Conservation (phyloP, 1,139 yeast genomes). For the Suhomyces kunorum region DNA sequence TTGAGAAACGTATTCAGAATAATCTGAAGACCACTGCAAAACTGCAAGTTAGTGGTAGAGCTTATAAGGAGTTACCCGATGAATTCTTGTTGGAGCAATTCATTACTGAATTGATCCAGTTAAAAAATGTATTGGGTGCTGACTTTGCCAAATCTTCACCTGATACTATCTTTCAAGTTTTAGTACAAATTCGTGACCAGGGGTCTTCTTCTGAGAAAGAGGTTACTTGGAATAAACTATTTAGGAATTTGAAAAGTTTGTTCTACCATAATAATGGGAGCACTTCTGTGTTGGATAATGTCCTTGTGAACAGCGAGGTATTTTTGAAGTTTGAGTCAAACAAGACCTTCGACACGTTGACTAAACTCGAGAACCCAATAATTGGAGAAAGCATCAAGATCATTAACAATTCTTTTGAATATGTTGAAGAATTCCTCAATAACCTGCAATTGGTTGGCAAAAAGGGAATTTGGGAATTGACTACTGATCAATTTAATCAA, state of each 20-base stretch:
- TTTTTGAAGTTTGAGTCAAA: conserved; percentile 30
- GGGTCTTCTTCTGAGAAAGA: conserved; percentile 21
- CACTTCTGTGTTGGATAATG: conserved; percentile 40
- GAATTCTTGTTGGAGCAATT: conserved; percentile 39
- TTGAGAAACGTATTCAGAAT: conserved; percentile 18
- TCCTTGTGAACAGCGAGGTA: conserved; percentile 31
- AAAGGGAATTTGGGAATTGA: conserved; percentile 19
- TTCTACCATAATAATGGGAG: conserved; percentile 36
- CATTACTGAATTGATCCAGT: conserved; percentile 31
- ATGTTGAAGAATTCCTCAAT: conserved; percentile 18
- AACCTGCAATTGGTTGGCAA: conserved; percentile 16
- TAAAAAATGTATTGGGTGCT: conserved; percentile 25
- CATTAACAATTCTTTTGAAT: conserved; percentile 17
- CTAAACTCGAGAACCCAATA: conserved; percentile 13
- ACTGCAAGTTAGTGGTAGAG: no score
- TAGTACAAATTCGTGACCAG: conserved; percentile 17
- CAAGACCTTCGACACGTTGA: conserved; percentile 13
- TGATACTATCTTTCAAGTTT: conserved; percentile 17
- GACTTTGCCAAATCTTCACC: conserved; percentile 20
- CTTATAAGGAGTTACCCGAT: conserved; percentile 41
- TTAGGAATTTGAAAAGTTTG: conserved; percentile 32
- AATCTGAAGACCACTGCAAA: no score
- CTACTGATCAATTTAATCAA: conserved; percentile 18
- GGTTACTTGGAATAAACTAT: conserved; percentile 29
- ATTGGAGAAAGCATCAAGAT: conserved; percentile 20